phyloP scores from a whole-genome alignment of 306 rosid genomes.

The Begonia peltatifolia region DNA sequence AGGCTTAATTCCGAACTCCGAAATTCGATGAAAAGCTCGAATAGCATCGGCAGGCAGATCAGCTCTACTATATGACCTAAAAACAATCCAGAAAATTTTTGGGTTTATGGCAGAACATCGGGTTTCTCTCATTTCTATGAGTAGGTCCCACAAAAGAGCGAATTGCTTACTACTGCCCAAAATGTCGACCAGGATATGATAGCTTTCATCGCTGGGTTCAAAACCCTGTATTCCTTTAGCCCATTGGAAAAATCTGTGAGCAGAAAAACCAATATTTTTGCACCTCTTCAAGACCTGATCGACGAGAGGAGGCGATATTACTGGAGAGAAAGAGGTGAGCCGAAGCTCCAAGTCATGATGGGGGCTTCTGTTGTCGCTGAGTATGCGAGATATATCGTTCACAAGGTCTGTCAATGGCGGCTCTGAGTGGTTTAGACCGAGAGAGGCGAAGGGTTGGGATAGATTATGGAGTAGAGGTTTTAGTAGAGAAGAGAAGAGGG shows the following conservation, averaged over 20 bases:
- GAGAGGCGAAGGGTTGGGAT: conserved; percentile 12
- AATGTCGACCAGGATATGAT: conserved; percentile 57
- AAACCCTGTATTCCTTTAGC: conserved; percentile 59
- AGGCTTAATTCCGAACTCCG: conserved; percentile 58
- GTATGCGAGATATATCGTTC: conserved; percentile 66
- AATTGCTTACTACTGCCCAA: conserved; percentile 62
- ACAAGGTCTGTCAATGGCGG: conserved; percentile 37
- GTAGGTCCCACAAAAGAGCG: conserved; percentile 84
- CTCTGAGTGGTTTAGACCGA: conserved; percentile 8
- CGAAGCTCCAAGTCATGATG: conserved; percentile 58
- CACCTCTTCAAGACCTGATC: conserved; percentile 84
- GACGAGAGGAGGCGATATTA: conserved; percentile 45
- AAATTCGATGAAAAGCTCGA: conserved; percentile 64
- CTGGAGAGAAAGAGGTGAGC: conserved; percentile 41
- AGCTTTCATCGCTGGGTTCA: conserved; percentile 46
- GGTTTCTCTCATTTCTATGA: conserved; percentile 45
- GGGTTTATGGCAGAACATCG: conserved; percentile 25
- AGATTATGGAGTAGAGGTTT: conserved; percentile 13
- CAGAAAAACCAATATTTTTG: conserved; percentile 56
- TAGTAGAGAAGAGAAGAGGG: conserved; percentile 16
- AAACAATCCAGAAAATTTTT: conserved; percentile 62
- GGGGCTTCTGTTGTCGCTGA: conserved; percentile 70
- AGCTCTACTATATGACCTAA: conserved; percentile 52
- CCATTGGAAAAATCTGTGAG: conserved; percentile 92
- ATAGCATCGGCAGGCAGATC: conserved; percentile 66